Conservation (phyloP, 495 filamentous ascomycete species). For the Penicillium macrosclerotiorum region DNA sequence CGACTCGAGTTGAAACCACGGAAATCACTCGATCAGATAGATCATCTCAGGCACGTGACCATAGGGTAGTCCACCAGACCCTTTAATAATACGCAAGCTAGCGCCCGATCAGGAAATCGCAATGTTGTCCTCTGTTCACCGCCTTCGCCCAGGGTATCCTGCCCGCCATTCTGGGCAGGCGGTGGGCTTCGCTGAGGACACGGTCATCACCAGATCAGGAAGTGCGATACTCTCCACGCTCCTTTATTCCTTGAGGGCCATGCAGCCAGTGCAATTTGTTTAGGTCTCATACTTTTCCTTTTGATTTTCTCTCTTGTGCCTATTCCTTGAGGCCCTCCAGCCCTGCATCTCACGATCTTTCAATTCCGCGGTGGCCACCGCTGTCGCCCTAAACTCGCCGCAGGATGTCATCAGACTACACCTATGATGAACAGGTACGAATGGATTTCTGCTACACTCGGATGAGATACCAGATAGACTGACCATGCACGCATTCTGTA, state of each 20-base stretch:
- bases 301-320: neutral
- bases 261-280: constrained; percentile 15
- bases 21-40: too few relatives aligned
- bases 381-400: constrained; percentile 39
- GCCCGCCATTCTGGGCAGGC: constrained; percentile 15
- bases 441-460: neutral
- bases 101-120: constrained; percentile 2
- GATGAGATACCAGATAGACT: neutral
- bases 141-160: constrained; percentile 13
- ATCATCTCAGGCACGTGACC: too few relatives aligned
- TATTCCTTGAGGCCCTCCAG: constrained; percentile 5
- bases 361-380: constrained; percentile 36
- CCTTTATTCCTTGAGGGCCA: constrained; percentile 28
- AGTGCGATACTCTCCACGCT: constrained; percentile 26
- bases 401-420: constrained; percentile 94
- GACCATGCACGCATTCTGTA: neutral
- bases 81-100: neutral
- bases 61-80: too few relatives aligned
- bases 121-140: constrained; percentile 19
- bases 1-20: too few relatives aligned
- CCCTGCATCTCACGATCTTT: constrained; percentile 26
- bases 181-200: constrained; percentile 25
- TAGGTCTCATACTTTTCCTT: constrained; percentile 10
- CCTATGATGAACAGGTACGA: constrained; percentile 86
- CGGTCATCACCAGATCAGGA: constrained; percentile 35